phyloP scores from a whole-genome alignment of 495 filamentous ascomycete genomes.

The Thozetella sp. region DNA sequence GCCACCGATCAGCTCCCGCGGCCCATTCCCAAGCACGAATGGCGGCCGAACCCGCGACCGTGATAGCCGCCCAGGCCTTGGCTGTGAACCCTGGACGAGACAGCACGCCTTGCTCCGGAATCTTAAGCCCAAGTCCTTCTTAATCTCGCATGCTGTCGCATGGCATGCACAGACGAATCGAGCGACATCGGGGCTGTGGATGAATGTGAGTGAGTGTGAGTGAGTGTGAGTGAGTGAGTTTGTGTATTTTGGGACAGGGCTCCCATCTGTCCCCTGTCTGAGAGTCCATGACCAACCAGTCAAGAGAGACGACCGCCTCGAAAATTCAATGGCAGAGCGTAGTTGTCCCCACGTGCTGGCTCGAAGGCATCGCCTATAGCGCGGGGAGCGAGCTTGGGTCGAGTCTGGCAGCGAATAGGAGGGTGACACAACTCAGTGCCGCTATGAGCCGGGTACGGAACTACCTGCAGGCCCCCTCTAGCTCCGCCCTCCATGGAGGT shows the following conservation, averaged over 20 bases:
- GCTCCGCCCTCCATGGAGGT: background rate
- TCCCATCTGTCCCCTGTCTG: background rate
- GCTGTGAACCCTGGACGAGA: background rate
- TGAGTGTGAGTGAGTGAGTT: background rate
- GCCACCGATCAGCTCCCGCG: background rate
- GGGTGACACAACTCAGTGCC: slow-evolving; percentile 2
- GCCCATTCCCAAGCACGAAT: too few relatives aligned
- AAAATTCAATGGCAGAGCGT: background rate
- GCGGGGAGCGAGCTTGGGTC: background rate
- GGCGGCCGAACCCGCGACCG: background rate
- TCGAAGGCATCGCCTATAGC: background rate
- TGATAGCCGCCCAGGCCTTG: background rate
- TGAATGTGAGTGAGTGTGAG: too few relatives aligned
- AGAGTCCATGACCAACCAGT: background rate
- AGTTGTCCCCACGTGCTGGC: background rate
- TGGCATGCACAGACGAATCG: background rate
- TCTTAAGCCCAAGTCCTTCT: too few relatives aligned
- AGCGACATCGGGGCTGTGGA: background rate
- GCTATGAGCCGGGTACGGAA: background rate
- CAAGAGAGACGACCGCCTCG: background rate
- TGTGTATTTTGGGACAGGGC: background rate
- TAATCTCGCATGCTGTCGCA: background rate
- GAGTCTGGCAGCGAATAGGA: slow-evolving; percentile 3
- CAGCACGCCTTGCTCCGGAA: background rate
- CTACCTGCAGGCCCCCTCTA: background rate